Evolutionary conservation across 257 asterid species (phyloP).

Genomic region (Verbena officinalis): DNA sequence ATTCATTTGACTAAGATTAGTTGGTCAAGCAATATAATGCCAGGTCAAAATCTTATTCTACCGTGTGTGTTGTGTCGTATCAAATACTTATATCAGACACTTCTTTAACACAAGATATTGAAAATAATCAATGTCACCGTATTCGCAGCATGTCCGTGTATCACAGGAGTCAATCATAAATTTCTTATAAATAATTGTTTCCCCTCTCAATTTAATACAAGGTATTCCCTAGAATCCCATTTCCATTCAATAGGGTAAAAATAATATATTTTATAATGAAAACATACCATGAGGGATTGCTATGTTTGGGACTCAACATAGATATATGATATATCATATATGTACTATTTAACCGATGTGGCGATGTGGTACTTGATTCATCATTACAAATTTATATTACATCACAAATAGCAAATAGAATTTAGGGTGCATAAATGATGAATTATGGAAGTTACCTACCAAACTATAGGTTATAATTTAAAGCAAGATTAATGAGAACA

Average conservation of each 20-base stretch:
- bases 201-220: background rate
- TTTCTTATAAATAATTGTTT: background rate
- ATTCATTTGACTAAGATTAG: background rate
- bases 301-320: background rate
- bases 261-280: too few species aligned
- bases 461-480: conserved; percentile 26
- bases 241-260: too few species aligned
- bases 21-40: too few species aligned
- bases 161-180: background rate
- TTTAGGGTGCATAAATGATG: background rate
- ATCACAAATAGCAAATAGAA: background rate
- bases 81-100: too few species aligned
- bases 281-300: background rate
- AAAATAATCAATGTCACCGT: too few species aligned
- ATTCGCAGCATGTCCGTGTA: too few species aligned
- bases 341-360: background rate
- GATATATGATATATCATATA: too few species aligned
- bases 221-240: too few species aligned
- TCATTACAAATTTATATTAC: background rate
- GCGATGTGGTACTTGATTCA: too few species aligned
- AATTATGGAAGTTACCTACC: conserved; percentile 26
- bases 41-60: too few species aligned
- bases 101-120: too few species aligned
- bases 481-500: conserved; percentile 29
- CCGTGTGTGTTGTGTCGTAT: too few species aligned